Conservation (phyloP, 176 grass and related monocot species). For the Lolium perenne region DNA sequence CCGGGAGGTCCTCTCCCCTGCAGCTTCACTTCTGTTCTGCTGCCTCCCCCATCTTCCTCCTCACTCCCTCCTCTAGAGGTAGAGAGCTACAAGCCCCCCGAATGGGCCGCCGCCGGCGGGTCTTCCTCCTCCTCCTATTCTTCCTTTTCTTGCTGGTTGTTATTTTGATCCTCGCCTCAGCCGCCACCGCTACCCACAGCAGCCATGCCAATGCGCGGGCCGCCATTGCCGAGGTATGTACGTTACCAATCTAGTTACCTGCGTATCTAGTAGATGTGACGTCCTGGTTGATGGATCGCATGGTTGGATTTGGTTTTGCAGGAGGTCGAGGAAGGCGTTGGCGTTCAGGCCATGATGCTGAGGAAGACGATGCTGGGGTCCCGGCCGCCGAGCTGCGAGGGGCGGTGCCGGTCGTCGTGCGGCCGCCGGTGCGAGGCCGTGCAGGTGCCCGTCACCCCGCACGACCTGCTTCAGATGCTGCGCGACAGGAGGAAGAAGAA, state of each 20-base stretch:
- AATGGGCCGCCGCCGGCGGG: conserved; percentile 11
- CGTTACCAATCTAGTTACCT: background rate
- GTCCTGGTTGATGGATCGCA: background rate
- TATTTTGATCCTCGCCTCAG: background rate
- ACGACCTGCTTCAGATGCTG: background rate
- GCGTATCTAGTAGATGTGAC: background rate
- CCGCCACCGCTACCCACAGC: background rate
- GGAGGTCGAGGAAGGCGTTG: background rate
- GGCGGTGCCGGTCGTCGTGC: conserved; percentile 48
- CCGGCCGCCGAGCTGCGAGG: conserved; percentile 55
- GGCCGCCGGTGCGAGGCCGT: conserved; percentile 50
- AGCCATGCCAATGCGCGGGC: background rate
- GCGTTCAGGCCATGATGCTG: background rate
- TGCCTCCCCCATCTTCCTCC: background rate
- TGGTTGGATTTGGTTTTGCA: background rate
- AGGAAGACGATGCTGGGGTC: conserved; percentile 28
- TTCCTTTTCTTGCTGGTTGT: background rate
- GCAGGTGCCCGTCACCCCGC: conserved; percentile 52
- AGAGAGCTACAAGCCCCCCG: background rate
- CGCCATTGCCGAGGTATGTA: background rate
- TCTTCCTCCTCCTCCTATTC: background rate
- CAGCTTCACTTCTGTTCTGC: background rate
- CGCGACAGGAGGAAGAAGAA: background rate
- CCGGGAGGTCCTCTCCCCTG: background rate
- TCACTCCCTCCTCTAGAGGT: background rate